Evolutionary conservation across 805 yeast species (phyloP), one percentile per base, ranked within the genome.

Genomic region (Candida sphagnicola): DNA sequence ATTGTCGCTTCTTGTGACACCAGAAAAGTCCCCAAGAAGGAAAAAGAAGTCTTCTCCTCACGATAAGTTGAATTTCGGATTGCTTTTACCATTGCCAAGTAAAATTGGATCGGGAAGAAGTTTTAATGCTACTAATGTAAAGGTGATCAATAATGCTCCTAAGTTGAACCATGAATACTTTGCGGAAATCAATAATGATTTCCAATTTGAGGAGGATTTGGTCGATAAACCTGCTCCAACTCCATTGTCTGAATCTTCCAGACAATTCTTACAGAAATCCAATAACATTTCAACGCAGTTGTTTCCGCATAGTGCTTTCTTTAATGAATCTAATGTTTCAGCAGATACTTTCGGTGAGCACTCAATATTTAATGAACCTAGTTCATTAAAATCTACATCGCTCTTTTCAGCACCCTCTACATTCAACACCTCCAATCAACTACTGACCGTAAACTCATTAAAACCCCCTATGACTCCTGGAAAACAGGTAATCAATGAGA

Each of bases 101-200:
- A 60, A 65, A 1, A 53, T 63, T 8, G 71, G 72, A 1, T 48
- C 65, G 5, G 72, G 71, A 3, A 50, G 70, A 34, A 57, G 48
- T 39, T 32, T 44, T 13, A 30, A 40, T 5, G 37, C 18, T 16
- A 38, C 48, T 4, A 28, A 31, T 21, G 40, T 32, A 14, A 13
- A 35, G 19, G 14, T 37, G 5, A 28, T 35, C 34, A 42, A 38
- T 18, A 40, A 38, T 39, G 37, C 33, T 12, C 34, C 34, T 41
- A 19, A 41, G 39, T 31, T 50, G 53, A 29, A 54, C 43, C 18
- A 49, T 45, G 46, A 53, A 48, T 13, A 45, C 51, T 5, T 44
- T 50, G 37, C 39, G 46, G 18, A 42, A 36, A 35, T 55, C 21
- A 51, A 59, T 39, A 49, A 55, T 29, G 48, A 50, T 25, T 46